Conservation (phyloP, 2,329 filamentous ascomycete genomes). For the Aspergillus costaricaensis region DNA sequence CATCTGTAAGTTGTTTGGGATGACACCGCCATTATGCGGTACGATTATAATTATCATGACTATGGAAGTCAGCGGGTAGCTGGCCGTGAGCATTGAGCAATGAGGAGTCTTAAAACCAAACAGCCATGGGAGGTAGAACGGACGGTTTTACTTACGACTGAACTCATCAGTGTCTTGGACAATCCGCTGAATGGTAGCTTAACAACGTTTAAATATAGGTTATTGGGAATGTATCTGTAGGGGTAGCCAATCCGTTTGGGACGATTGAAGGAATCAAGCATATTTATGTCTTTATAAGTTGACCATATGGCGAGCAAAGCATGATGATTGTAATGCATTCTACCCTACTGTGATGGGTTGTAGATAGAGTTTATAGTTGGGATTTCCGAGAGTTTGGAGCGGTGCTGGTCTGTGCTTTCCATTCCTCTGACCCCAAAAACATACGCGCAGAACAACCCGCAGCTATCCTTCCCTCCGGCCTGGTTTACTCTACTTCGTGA, state of each 20-base stretch:
- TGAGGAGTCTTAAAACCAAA: not conserved
- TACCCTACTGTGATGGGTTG: too few relatives aligned
- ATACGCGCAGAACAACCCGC: conserved; percentile 4
- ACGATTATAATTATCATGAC: not conserved
- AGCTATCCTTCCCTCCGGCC: not conserved
- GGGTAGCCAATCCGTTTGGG: not conserved
- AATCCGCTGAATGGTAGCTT: not conserved
- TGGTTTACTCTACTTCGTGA: not conserved
- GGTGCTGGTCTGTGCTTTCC: not conserved
- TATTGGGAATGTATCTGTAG: not conserved
- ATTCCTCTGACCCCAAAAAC: not conserved
- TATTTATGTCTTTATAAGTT: too few relatives aligned
- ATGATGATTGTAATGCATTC: not conserved
- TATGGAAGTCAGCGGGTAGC: not conserved
- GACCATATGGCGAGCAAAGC: not conserved
- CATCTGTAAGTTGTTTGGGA: not conserved
- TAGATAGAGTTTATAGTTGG: too few relatives aligned
- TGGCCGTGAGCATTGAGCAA: too few relatives aligned
- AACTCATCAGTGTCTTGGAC: not conserved
- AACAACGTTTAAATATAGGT: not conserved
- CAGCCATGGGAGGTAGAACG: not conserved
- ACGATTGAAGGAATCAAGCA: too few relatives aligned
- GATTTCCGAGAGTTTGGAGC: too few relatives aligned
- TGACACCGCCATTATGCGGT: not conserved
- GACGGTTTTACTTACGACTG: not conserved